These are phyloP conservation scores for Colletotrichum orchidophilum DNA, from an alignment of 2,329 filamentous ascomycete species.

Conservation along the genomic window DNA sequence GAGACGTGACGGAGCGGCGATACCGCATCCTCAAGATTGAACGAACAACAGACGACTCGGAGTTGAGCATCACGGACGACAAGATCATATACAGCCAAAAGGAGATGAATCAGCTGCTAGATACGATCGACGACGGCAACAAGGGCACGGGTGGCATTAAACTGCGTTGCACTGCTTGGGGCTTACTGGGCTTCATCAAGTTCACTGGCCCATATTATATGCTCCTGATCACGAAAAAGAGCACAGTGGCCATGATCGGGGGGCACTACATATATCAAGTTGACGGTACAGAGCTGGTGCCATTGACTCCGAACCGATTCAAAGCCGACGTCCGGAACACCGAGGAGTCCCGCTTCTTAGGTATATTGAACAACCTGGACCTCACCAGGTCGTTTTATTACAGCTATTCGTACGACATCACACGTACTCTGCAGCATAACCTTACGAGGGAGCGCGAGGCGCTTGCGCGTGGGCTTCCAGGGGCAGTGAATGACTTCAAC, in stretches of 20 bases:
- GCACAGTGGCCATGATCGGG: constrained; percentile 93
- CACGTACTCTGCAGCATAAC: constrained; percentile 90
- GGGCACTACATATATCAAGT: constrained; percentile 97
- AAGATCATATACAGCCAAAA: constrained; percentile 92
- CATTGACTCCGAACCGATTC: constrained; percentile 80
- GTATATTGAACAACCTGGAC: constrained; percentile 91
- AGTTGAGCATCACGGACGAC: constrained; percentile 89
- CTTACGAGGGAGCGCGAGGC: constrained; percentile 82
- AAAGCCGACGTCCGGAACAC: constrained; percentile 82
- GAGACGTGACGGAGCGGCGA: constrained; percentile 86
- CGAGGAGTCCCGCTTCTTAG: constrained; percentile 89
- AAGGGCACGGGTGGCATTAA: constrained; percentile 89
- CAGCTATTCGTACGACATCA: constrained; percentile 98
- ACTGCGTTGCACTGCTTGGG: constrained; percentile 91
- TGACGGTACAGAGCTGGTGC: constrained; percentile 91
- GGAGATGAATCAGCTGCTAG: constrained; percentile 92
- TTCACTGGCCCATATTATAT: constrained; percentile 98
- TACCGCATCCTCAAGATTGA: constrained; percentile 97
- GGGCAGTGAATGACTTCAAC: constrained; percentile 72
- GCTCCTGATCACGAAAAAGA: constrained; percentile 94
- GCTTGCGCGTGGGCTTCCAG: constrained; percentile 70
- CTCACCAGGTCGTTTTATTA: constrained; percentile 95
- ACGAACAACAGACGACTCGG: constrained; percentile 77
- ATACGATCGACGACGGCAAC: constrained; percentile 95
- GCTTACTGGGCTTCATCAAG: constrained; percentile 90